Conservation (phyloP, 306 rosid species). For the Castanospermum australe region DNA sequence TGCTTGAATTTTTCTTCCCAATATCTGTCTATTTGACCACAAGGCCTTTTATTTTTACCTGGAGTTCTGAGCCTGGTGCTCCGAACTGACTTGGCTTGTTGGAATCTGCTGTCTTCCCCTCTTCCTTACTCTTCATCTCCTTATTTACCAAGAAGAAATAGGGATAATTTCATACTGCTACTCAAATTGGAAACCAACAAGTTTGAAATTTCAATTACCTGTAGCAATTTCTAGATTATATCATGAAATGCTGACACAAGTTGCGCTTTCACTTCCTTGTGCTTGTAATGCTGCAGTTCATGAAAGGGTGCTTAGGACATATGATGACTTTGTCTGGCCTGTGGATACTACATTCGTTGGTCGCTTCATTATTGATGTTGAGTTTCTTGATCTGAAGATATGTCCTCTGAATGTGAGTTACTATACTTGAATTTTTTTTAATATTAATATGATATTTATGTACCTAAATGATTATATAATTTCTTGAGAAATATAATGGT, state of each 20-base stretch:
- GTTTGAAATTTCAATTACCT: neutral
- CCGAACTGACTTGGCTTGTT: neutral
- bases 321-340: constrained; percentile 80
- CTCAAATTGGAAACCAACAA: neutral
- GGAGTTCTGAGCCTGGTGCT: neutral
- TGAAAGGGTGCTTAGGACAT: constrained; percentile 65
- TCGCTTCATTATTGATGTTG: constrained; percentile 79
- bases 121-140: neutral
- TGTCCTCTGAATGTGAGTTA: constrained; percentile 64
- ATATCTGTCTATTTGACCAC: neutral
- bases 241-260: neutral
- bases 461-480: neutral
- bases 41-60: neutral
- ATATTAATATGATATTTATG: neutral
- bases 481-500: neutral
- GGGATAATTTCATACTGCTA: neutral
- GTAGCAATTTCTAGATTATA: constrained; percentile 10
- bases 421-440: neutral
- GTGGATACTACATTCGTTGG: constrained; percentile 64
- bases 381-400: constrained; percentile 83
- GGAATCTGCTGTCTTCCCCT: neutral
- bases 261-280: neutral
- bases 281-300: constrained; percentile 50
- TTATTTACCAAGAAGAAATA: neutral
- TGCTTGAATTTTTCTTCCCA: neutral